phyloP scores from a whole-genome alignment of 768 basidiomycete species.

The Austroboletus festivus region DNA sequence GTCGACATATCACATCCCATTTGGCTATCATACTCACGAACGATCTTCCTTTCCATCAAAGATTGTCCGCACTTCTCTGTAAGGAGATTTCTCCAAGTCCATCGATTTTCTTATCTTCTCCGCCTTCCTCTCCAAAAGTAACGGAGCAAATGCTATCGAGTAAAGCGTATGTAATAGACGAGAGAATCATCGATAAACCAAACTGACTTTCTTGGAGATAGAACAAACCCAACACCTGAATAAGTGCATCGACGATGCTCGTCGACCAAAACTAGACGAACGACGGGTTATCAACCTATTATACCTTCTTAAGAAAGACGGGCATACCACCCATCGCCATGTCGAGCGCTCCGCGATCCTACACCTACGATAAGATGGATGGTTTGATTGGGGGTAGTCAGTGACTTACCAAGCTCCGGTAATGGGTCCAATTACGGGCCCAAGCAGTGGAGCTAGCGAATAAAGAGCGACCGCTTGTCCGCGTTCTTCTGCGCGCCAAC shows the following conservation, averaged over 20 bases:
- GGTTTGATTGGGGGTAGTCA: neutral
- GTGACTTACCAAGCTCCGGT: constrained; percentile 53
- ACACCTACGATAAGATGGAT: constrained; percentile 3
- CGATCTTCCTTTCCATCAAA: constrained; percentile 41
- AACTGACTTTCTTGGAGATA: constrained; percentile 61
- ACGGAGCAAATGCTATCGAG: constrained; percentile 30
- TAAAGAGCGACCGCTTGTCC: constrained; percentile 64
- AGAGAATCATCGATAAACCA: neutral
- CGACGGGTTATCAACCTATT: neutral
- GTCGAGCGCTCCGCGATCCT: constrained; percentile 57
- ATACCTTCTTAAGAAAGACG: neutral
- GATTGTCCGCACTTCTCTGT: constrained; percentile 43
- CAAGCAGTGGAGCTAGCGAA: constrained; percentile 61
- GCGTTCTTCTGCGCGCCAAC: constrained; percentile 59
- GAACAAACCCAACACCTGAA: constrained; percentile 57
- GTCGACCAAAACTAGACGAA: constrained; percentile 60
- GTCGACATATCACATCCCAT: neutral
- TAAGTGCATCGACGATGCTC: constrained; percentile 48
- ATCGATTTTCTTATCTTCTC: constrained; percentile 39
- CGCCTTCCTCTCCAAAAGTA: constrained; percentile 51
- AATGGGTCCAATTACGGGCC: constrained; percentile 61
- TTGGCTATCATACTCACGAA: constrained; percentile 35
- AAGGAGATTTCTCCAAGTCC: constrained; percentile 45
- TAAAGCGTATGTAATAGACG: constrained; percentile 14
- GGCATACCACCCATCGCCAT: constrained; percentile 69